A percentile compares a stretch with the other conserved stretches of the same genome.
These are phyloP conservation scores for Hypocreales sp. DNA, from an alignment of 2,329 filamentous ascomycete species.

Conservation along the genomic window DNA sequence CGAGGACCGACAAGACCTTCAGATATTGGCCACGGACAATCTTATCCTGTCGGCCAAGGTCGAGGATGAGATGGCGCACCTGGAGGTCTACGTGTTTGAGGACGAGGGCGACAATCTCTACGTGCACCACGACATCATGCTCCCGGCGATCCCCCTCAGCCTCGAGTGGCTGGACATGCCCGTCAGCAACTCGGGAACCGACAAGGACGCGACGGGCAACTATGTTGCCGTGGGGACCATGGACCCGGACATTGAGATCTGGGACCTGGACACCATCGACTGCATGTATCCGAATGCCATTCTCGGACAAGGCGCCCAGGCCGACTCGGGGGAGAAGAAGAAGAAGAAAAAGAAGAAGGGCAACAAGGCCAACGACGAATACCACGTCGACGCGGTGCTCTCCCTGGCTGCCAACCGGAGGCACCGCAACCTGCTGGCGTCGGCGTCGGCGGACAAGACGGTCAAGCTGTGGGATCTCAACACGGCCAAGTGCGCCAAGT, in stretches of 20 bases:
- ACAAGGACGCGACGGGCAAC: constrained; percentile 59
- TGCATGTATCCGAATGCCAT: constrained; percentile 98
- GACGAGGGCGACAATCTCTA: constrained; percentile 92
- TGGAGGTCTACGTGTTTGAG: constrained; percentile 97
- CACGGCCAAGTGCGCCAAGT: constrained; percentile 85
- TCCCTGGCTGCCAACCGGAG: constrained; percentile 83
- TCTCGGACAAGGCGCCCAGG: constrained; percentile 55
- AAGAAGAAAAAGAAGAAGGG: constrained; percentile 64
- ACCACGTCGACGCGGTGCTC: constrained; percentile 88
- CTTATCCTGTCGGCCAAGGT: constrained; percentile 83
- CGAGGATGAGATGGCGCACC: constrained; percentile 90
- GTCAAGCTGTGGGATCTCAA: constrained; percentile 96
- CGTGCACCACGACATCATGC: constrained; percentile 98
- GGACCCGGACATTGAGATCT: constrained; percentile 96
- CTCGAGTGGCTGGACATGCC: constrained; percentile 91
- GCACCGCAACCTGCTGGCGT: constrained; percentile 88
- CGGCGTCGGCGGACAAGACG: constrained; percentile 89
- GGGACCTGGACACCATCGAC: constrained; percentile 92
- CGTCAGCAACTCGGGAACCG: constrained; percentile 53
- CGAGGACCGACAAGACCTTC: constrained; percentile 83
- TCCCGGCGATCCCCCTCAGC: constrained; percentile 88
- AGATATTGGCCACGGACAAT: constrained; percentile 87
- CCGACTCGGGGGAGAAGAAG: constrained; percentile 37
- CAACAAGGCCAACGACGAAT: constrained; percentile 68
- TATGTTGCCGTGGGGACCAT: constrained; percentile 93